A percentile compares a stretch with the other conserved stretches of the same genome.
Conservation (phyloP, 257 asterid genomes). For the Solanum sejunctum region DNA sequence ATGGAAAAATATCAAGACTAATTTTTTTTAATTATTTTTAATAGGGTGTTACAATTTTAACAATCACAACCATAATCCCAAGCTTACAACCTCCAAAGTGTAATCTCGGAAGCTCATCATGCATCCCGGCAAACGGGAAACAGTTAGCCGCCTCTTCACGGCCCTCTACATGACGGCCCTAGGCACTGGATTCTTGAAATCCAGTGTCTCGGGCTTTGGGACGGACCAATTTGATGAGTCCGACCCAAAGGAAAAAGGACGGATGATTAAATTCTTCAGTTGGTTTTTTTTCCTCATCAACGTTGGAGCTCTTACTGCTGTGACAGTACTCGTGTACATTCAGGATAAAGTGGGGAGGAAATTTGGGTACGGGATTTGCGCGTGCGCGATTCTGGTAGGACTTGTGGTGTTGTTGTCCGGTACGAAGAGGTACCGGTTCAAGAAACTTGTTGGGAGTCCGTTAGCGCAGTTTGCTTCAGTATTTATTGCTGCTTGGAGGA, state of each 20-base stretch:
- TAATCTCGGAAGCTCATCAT: constrained; percentile 22
- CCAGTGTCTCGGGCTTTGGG: constrained; percentile 86
- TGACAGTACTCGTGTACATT: constrained; percentile 61
- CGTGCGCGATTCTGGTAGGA: constrained; percentile 45
- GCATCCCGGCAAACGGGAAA: constrained; percentile 46
- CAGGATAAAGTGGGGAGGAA: constrained; percentile 65
- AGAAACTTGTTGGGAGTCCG: constrained; percentile 65
- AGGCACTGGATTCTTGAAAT: constrained; percentile 78
- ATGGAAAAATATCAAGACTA: background rate
- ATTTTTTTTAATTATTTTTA: background rate
- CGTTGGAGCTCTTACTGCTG: constrained; percentile 64
- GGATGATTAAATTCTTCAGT: constrained; percentile 67
- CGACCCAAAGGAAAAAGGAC: constrained; percentile 34
- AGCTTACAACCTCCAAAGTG: constrained; percentile 69
- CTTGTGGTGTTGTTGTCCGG: constrained; percentile 44
- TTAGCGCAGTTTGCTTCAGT: constrained; percentile 54
- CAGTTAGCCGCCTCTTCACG: constrained; percentile 39
- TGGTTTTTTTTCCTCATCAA: constrained; percentile 86
- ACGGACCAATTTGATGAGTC: constrained; percentile 78
- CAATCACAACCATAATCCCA: constrained; percentile 62
- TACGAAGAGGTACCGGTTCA: constrained; percentile 47
- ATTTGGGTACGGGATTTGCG: constrained; percentile 85
- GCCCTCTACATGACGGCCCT: constrained; percentile 75
- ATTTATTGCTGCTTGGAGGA: constrained; percentile 49
- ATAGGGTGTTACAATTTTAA: constrained; percentile 64